Evolutionary conservation across 2,329 filamentous ascomycete genomes (phyloP).

Genomic region (Epichloe uncinata): DNA sequence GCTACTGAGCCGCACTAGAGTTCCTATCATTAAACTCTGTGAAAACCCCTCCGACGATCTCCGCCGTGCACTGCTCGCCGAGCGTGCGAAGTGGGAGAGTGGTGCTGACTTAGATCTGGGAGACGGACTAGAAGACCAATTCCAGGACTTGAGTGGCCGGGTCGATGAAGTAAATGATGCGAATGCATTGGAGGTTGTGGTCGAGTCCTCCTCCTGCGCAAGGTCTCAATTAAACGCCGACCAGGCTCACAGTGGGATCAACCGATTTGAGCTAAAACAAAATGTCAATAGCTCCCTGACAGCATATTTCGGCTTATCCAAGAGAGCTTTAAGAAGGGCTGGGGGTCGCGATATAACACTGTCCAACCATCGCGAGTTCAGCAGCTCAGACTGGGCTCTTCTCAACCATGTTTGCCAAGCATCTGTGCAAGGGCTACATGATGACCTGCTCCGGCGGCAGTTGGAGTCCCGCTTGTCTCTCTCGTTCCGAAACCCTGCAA

Average conservation of each 20-base stretch:
- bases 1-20: constrained; percentile 62
- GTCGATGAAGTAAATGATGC: constrained; percentile 8
- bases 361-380: constrained; percentile 31
- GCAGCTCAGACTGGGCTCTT: constrained; percentile 29
- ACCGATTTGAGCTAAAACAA: constrained; percentile 27
- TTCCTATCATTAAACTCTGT: constrained; percentile 82
- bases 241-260: constrained; percentile 7
- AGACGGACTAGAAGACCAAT: constrained; percentile 24
- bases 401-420: constrained; percentile 39
- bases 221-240: neutral
- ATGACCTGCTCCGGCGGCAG: constrained; percentile 30
- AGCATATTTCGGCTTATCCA: constrained; percentile 35
- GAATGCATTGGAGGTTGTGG: neutral
- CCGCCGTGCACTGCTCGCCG: constrained; percentile 45
- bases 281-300: constrained; percentile 25
- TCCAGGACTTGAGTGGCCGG: constrained; percentile 7
- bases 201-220: constrained; percentile 4
- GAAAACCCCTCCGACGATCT: constrained; percentile 52
- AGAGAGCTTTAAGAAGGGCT: constrained; percentile 34
- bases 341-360: constrained; percentile 37
- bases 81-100: constrained; percentile 59
- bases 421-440: constrained; percentile 40
- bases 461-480: constrained; percentile 36
- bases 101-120: constrained; percentile 26
- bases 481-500: constrained; percentile 17